Percentiles rank a stretch among this genome's conserved stretches.
Evolutionary conservation across 192 early-diverging fungal species (phyloP).

Genomic region (Coemansia sp.): DNA sequence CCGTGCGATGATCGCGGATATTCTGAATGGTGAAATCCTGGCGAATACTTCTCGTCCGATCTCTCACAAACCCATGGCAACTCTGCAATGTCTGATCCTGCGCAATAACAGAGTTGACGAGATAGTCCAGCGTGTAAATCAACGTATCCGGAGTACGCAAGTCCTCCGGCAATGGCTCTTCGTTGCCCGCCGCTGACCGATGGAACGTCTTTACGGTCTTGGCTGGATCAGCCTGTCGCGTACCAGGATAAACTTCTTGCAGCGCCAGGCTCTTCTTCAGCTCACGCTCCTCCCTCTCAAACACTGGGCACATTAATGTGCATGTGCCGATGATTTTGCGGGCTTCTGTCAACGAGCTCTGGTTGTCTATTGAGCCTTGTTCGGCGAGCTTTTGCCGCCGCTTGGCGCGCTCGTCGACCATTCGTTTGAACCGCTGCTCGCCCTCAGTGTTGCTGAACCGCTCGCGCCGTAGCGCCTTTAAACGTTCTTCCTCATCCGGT

Average conservation of each 20-base stretch:
- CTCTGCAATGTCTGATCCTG: slow-evolving; percentile 59
- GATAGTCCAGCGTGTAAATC: slow-evolving; percentile 65
- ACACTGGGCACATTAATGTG: slow-evolving; percentile 85
- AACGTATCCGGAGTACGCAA: slow-evolving; percentile 79
- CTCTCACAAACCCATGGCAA: slow-evolving; percentile 81
- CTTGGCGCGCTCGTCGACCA: slow-evolving; percentile 65
- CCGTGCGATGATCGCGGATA: slow-evolving; percentile 66
- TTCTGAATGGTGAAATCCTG: slow-evolving; percentile 90
- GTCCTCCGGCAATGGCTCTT: slow-evolving; percentile 84
- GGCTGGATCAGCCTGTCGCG: slow-evolving; percentile 63
- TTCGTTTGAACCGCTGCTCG: slow-evolving; percentile 48
- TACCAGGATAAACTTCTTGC: slow-evolving; percentile 71
- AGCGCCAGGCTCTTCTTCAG: slow-evolving; percentile 69
- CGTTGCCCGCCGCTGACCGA: slow-evolving; percentile 82
- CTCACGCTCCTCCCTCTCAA: slow-evolving; percentile 83
- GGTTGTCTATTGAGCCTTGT: slow-evolving; percentile 62
- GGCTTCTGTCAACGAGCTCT: slow-evolving; percentile 66
- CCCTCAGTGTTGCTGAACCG: slow-evolving; percentile 48
- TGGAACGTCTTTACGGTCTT: slow-evolving; percentile 82
- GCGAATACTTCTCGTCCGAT: slow-evolving; percentile 80
- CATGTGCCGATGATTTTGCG: slow-evolving; percentile 74
- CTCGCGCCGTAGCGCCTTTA: slow-evolving; percentile 48
- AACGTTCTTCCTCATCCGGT: slow-evolving; percentile 34
- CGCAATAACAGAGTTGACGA: slow-evolving; percentile 60
- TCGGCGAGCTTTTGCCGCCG: slow-evolving; percentile 67